A percentile compares a stretch with the other conserved stretches of the same genome.
Conservation (phyloP, 2,329 filamentous ascomycete species). For the Phyllosticta citriasiana region DNA sequence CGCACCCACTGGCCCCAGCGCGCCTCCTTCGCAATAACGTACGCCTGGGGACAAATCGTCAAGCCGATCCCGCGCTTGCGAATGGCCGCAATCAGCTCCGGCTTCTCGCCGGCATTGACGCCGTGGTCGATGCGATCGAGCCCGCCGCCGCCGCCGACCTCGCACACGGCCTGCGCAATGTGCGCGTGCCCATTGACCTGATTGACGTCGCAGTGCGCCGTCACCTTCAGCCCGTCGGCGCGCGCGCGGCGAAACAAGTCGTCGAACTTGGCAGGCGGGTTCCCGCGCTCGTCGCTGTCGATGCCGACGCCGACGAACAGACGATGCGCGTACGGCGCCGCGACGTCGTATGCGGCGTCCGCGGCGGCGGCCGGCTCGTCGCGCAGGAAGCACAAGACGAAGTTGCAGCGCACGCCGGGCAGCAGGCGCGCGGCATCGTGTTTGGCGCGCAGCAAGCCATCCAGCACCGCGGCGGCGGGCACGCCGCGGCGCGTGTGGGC, state of each 20-base stretch:
- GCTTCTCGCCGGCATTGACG: constrained; percentile 28
- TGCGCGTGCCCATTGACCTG: constrained; percentile 40
- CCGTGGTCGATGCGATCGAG: constrained; percentile 35
- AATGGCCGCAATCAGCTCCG: constrained; percentile 25
- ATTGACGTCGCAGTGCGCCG: constrained; percentile 43
- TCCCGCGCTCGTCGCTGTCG: constrained; percentile 37
- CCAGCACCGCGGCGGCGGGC: constrained; percentile 22
- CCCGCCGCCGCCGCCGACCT: constrained; percentile 21
- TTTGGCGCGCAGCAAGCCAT: constrained; percentile 23
- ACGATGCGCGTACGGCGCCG: constrained; percentile 32
- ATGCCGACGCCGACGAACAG: constrained; percentile 38
- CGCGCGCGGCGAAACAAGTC: constrained; percentile 28
- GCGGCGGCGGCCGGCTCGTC: constrained; percentile 32
- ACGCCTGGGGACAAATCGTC: constrained; percentile 34
- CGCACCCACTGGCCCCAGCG: constrained; percentile 23
- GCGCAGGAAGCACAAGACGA: constrained; percentile 36
- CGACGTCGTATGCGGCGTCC: constrained; percentile 28
- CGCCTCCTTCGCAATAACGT: constrained; percentile 29
- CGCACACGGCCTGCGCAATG: constrained; percentile 26
- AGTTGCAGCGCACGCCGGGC: constrained; percentile 16
- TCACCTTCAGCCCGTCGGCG: constrained; percentile 35
- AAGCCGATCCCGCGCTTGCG: constrained; percentile 26
- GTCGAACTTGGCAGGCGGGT: constrained; percentile 38
- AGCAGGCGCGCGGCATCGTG: constrained; percentile 10
- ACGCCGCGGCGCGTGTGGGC: constrained; percentile 32